Conservation (phyloP, 2,329 filamentous ascomycete genomes). For the Orbilia ellipsospora region DNA sequence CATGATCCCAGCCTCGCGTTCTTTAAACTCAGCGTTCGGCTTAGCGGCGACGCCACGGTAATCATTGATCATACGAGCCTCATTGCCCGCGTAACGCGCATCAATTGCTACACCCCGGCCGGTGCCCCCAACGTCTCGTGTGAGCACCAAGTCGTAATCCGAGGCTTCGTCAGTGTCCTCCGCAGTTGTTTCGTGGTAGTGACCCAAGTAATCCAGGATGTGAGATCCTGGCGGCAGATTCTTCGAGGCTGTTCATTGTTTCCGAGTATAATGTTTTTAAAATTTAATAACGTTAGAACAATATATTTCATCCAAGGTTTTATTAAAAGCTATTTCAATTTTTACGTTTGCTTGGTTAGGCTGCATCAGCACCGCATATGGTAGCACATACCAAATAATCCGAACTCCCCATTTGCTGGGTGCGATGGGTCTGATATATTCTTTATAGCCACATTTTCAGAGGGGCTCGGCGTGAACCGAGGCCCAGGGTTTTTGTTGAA, state of each 20-base stretch:
- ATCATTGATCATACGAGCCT: conserved; percentile 75
- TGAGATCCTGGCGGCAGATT: conserved; percentile 69
- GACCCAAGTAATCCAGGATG: conserved; percentile 72
- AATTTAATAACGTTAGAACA: conserved; percentile 25
- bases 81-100: conserved; percentile 70
- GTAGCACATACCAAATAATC: conserved; percentile 47
- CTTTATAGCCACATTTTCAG: conserved; percentile 55
- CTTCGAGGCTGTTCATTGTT: conserved; percentile 63
- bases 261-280: background rate
- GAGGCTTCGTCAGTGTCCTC: conserved; percentile 63
- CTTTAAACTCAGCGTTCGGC: conserved; percentile 80
- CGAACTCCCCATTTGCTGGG: conserved; percentile 49
- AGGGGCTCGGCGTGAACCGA: conserved; percentile 42
- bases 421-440: conserved; percentile 44
- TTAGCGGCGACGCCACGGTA: conserved; percentile 69
- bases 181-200: conserved; percentile 66
- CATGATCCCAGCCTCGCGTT: conserved; percentile 98
- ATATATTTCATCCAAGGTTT: conserved; percentile 10
- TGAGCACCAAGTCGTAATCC: conserved; percentile 75
- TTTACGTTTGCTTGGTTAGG: conserved; percentile 23
- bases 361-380: conserved; percentile 37
- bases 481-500: conserved; percentile 30
- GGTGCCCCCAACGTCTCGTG: conserved; percentile 64
- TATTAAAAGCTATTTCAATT: conserved; percentile 3
- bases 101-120: conserved; percentile 69